These are phyloP conservation scores for Yarrowia sp. DNA, from an alignment of 805 yeast genomes.

Conservation along the genomic window DNA sequence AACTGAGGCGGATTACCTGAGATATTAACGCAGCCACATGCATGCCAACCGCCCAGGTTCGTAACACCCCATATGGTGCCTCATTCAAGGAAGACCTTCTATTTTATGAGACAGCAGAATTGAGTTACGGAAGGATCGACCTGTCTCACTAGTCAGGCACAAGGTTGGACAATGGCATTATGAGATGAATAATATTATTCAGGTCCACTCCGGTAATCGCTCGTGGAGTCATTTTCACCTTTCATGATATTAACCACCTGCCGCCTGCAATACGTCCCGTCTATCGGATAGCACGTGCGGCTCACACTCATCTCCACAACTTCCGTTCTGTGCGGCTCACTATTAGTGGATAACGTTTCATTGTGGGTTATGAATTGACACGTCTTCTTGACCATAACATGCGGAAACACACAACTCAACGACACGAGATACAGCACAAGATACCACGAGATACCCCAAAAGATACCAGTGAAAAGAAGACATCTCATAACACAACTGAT, in stretches of 20 bases:
- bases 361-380: neutral
- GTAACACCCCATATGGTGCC: neutral
- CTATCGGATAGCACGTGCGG: neutral
- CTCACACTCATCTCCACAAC: neutral
- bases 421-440: neutral
- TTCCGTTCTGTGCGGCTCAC: slow-evolving; percentile 9
- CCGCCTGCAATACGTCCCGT: neutral
- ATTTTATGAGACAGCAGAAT: neutral
- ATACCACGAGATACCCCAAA: neutral
- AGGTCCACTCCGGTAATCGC: too few species aligned
- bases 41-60: neutral
- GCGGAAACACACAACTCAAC: neutral
- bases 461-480: too few species aligned
- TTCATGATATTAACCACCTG: neutral
- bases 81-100: neutral
- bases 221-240: too few species aligned
- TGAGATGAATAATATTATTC: too few species aligned
- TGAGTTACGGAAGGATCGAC: neutral
- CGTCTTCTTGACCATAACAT: neutral
- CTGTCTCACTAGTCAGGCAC: slow-evolving; percentile 12
- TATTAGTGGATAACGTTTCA: neutral
- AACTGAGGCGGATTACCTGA: neutral
- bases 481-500: too few species aligned
- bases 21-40: neutral
- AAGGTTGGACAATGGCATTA: neutral